Evolutionary conservation across 805 yeast genomes (phyloP).

Genomic region (Sungouiella blattae): DNA sequence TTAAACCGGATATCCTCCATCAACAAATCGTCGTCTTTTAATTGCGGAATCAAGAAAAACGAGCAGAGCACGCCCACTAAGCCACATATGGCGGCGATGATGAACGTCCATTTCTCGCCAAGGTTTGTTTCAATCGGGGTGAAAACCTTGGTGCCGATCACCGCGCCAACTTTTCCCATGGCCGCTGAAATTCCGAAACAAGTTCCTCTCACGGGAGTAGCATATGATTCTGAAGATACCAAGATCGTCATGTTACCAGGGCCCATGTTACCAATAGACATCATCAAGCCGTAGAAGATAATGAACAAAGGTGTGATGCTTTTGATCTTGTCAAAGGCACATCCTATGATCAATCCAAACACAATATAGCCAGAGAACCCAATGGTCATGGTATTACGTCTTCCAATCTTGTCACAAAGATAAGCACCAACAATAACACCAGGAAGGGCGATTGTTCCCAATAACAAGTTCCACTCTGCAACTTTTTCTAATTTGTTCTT

Average conservation of each 20-base stretch:
- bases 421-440: constrained; percentile 71
- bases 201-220: constrained; percentile 76
- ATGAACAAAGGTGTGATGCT: constrained; percentile 62
- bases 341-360: constrained; percentile 69
- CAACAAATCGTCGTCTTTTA: constrained; percentile 64
- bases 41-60: constrained; percentile 62
- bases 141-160: constrained; percentile 70
- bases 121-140: constrained; percentile 61
- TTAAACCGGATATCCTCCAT: constrained; percentile 62
- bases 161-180: constrained; percentile 82
- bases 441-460: constrained; percentile 65
- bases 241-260: constrained; percentile 79
- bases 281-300: constrained; percentile 70
- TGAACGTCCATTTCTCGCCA: constrained; percentile 74
- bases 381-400: constrained; percentile 65
- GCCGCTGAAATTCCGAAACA: constrained; percentile 76
- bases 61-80: constrained; percentile 59
- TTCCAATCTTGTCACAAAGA: constrained; percentile 61
- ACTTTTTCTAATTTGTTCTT: constrained; percentile 46
- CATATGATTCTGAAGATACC: constrained; percentile 58
- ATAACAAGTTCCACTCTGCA: constrained; percentile 71
- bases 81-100: constrained; percentile 74
- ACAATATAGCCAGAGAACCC: constrained; percentile 72
- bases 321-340: constrained; percentile 53
- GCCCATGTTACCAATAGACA: constrained; percentile 67